Conservation (phyloP, 768 basidiomycete species). For the Phaeotremella skinneri region DNA sequence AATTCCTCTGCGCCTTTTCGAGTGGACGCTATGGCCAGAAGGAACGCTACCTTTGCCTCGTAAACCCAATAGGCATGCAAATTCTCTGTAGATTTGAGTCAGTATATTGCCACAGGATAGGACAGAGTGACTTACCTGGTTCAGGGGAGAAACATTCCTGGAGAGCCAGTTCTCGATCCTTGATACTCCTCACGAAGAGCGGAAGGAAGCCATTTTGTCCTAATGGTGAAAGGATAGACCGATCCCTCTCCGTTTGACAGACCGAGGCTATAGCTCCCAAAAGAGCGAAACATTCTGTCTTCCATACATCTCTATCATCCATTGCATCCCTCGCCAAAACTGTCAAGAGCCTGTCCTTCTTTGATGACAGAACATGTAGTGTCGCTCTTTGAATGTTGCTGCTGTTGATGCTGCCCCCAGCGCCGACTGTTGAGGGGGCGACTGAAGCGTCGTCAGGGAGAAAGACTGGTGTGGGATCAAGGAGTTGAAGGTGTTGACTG, state of each 20-base stretch:
- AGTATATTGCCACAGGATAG: not conserved
- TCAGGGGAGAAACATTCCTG: slow-evolving; percentile 79
- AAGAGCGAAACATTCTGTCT: slow-evolving; percentile 88
- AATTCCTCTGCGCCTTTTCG: slow-evolving; percentile 79
- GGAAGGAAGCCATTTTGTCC: slow-evolving; percentile 71
- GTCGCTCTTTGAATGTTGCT: slow-evolving; percentile 59
- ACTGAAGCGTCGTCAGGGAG: slow-evolving; percentile 30
- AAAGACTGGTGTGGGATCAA: slow-evolving; percentile 41
- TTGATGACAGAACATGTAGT: slow-evolving; percentile 64
- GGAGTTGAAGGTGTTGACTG: slow-evolving; percentile 84
- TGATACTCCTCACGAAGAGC: slow-evolving; percentile 78
- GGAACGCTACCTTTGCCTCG: slow-evolving; percentile 88
- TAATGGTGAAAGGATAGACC: slow-evolving; percentile 60
- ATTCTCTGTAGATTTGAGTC: slow-evolving; percentile 61
- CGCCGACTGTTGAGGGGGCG: slow-evolving; percentile 47
- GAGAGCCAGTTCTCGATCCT: slow-evolving; percentile 73
- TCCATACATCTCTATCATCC: slow-evolving; percentile 95
- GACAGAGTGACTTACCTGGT: slow-evolving; percentile 63
- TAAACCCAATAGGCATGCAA: slow-evolving; percentile 89
- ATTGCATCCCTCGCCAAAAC: slow-evolving; percentile 84
- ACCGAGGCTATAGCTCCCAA: slow-evolving; percentile 76
- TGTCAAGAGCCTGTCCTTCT: slow-evolving; percentile 69
- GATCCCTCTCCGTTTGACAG: slow-evolving; percentile 67
- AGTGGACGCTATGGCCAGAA: slow-evolving; percentile 78
- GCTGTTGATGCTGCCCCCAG: slow-evolving; percentile 40